Evolutionary conservation across 306 rosid genomes (phyloP), one percentile per base, ranked within the genome.

Genomic region (Prunus persica): DNA sequence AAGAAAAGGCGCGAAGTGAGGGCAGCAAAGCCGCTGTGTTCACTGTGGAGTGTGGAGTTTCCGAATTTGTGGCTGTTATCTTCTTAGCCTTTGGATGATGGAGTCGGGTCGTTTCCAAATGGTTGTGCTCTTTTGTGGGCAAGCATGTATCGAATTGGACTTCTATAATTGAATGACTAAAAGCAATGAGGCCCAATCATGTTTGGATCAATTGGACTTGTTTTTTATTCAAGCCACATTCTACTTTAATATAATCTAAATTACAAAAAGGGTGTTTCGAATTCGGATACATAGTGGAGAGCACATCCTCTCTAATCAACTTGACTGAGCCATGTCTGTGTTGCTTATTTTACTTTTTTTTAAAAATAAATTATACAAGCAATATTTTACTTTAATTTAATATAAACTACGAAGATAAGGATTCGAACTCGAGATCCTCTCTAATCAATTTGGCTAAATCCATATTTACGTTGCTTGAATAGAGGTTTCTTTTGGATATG

Each of bases 211-310:
- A 34, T 32, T 32, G 1, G 7, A 32, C 7, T 32, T 5, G 5
- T 32, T 32, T 32, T 32, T 1, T 32, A 5, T 34, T 34, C 8
- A 6, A 34, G 1, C 8, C 0, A 34, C 6, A 34, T 34, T 34
- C 8, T 34, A 34, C 2, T 6, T 34, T 5, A 34, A 34, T 34
- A 6, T 5, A 5, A 32, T 34, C 8, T 34, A 34, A 34, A 34
- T 0, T 34, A 34, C 1, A 8, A 0, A 0, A 0, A 5, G 8
- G 2, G 8, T 34, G 8, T 5, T 34, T 34, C 2, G 2, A 34
- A 34, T 2, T 34, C 8, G 0, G 0, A 0, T 34, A 34, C 8
- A 34, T 0, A 34, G 0, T 34, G 0, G 8, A 1, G 0, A 34
- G 41, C 0, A 34, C 2, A 34, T 34, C 41, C 0, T 34, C 8